Percentiles rank a stretch among this genome's conserved stretches.
Evolutionary conservation across 2,329 filamentous ascomycete genomes (phyloP).

Genomic region (Fusarium sp.): DNA sequence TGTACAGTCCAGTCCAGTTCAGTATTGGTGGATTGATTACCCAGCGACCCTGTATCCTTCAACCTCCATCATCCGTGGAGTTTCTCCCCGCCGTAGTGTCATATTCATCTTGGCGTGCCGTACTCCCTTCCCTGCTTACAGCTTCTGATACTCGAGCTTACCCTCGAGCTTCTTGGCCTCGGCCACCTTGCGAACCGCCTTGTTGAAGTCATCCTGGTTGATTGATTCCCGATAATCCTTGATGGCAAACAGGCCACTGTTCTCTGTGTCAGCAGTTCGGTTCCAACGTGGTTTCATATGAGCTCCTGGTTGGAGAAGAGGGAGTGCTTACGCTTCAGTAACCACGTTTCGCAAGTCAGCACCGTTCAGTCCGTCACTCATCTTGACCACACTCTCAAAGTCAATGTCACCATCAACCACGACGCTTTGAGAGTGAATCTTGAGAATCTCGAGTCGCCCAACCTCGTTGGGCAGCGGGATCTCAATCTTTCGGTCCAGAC

Average conservation of each 20-base stretch:
- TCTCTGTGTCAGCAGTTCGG: constrained; percentile 43
- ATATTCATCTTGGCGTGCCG: constrained; percentile 18
- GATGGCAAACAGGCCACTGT: constrained; percentile 93
- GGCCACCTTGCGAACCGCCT: constrained; percentile 96
- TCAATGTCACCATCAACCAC: constrained; percentile 95
- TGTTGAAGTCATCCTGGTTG: constrained; percentile 99
- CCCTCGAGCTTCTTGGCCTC: constrained; percentile 99
- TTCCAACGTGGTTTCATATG: not conserved
- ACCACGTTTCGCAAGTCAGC: constrained; percentile 98
- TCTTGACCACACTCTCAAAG: constrained; percentile 99
- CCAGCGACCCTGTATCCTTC: constrained; percentile 31
- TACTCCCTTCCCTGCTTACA: constrained; percentile 63
- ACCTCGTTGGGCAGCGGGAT: constrained; percentile 98
- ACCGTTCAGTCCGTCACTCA: constrained; percentile 98
- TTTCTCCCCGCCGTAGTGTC: constrained; percentile 18
- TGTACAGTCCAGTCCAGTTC: constrained; percentile 45
- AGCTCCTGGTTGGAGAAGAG: not conserved
- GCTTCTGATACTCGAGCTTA: constrained; percentile 97
- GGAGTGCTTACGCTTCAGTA: constrained; percentile 91
- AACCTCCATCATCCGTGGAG: constrained; percentile 16
- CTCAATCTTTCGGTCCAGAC: constrained; percentile 97
- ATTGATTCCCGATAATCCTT: constrained; percentile 97
- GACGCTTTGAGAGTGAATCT: constrained; percentile 92
- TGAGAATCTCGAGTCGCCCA: constrained; percentile 94
- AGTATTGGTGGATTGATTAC: constrained; percentile 41